phyloP scores from a whole-genome alignment of 2,329 filamentous ascomycete species.

The Colletotrichum acutatum region DNA sequence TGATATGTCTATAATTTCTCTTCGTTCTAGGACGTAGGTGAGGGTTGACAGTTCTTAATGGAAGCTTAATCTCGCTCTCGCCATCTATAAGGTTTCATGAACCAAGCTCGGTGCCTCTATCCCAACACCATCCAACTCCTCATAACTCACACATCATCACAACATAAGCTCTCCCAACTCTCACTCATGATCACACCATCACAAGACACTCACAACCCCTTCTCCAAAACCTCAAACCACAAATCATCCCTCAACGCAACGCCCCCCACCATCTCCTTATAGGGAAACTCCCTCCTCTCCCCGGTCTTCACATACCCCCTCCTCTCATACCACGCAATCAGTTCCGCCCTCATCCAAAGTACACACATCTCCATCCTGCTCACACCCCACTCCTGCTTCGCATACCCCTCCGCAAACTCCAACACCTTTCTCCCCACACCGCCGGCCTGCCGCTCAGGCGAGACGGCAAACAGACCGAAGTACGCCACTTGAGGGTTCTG shows the following conservation, averaged over 20 bases:
- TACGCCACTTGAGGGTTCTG: slow-evolving; percentile 39
- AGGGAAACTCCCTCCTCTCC: slow-evolving; percentile 55
- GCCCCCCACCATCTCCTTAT: slow-evolving; percentile 48
- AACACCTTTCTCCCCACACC: slow-evolving; percentile 57
- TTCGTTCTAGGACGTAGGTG: neutral
- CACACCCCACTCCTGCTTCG: slow-evolving; percentile 45
- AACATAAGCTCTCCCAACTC: neutral
- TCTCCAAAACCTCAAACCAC: slow-evolving; percentile 54
- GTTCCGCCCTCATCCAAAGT: slow-evolving; percentile 53
- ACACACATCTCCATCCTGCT: slow-evolving; percentile 55
- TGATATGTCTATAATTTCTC: neutral
- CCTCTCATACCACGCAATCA: slow-evolving; percentile 58
- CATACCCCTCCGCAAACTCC: slow-evolving; percentile 52
- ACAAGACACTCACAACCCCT: slow-evolving; percentile 44
- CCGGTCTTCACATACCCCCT: slow-evolving; percentile 54
- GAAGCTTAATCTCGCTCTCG: fast-evolving
- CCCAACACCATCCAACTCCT: neutral
- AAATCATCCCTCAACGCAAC: slow-evolving; percentile 54
- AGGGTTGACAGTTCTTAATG: no score
- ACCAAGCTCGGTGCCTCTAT: neutral
- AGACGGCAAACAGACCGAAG: slow-evolving; percentile 62
- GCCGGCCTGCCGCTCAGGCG: slow-evolving; percentile 52
- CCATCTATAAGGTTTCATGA: neutral
- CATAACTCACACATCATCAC: neutral
- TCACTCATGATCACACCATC: neutral